A percentile compares a stretch with the other conserved stretches of the same genome.
Conservation (phyloP, 495 filamentous ascomycete genomes). For the Penicillium pulvis region DNA sequence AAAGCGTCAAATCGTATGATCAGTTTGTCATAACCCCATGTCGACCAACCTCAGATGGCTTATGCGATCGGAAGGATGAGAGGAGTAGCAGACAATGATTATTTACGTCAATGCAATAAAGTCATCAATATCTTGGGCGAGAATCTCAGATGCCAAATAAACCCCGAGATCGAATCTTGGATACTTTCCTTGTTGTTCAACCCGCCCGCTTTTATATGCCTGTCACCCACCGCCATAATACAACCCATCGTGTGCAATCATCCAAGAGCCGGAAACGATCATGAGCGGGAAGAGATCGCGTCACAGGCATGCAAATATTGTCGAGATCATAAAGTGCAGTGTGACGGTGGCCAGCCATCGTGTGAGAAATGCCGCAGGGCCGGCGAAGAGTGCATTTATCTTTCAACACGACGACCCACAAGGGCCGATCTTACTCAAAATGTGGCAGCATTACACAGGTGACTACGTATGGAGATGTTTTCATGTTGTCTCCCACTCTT, state of each 20-base stretch:
- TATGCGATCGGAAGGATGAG: no score
- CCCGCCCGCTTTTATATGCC: neutral
- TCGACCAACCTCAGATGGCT: no score
- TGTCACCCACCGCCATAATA: neutral
- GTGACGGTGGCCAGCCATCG: constrained; percentile 2
- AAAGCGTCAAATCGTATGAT: no score
- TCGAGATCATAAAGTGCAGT: constrained; percentile 3
- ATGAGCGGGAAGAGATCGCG: neutral
- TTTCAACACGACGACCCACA: neutral
- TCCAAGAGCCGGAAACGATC: neutral
- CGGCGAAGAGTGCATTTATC: constrained; percentile 1
- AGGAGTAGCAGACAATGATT: no score
- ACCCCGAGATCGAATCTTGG: no score
- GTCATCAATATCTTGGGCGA: no score
- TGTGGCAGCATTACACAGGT: neutral
- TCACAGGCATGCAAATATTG: constrained; percentile 3
- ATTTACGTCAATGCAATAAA: no score
- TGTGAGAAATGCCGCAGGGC: neutral
- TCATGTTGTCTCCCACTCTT: neutral
- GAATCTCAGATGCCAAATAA: no score
- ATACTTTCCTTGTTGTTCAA: no score
- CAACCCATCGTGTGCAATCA: neutral
- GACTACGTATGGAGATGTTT: neutral
- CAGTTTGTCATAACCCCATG: no score
- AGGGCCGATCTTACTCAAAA: neutral